Base-by-base conservation (phyloP, 805 yeast species). In the Hanseniaspora vineae region DNA sequence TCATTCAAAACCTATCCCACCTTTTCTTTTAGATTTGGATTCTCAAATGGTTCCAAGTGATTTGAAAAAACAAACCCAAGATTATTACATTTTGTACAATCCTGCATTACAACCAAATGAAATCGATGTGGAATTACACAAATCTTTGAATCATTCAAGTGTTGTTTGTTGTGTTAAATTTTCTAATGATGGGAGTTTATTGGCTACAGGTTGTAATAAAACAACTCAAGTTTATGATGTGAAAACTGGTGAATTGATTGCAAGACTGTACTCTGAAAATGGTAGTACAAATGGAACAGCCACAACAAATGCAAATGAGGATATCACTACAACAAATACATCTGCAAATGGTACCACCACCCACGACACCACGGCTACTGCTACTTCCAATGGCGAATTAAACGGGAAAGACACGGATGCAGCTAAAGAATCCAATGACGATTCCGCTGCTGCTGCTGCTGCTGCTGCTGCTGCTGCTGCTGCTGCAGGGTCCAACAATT, bases 131-230 rank as follows among this genome's bases (percentile, higher is more conserved):
- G 92, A 88, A 45, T 73, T 90, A 52, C 85, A 88, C 55, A 92
- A 84, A 61, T 82, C 96, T 13, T 76, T 90, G 56, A 95, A 85
- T 61, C 97, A 92, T 69, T 76, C 88, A 14, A 84, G 95, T 1
- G 97, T 90, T 42, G 97, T 90, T 45, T 92, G 97, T 71, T 90
- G 97, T 66, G 97, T 90, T 50, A 76, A 95, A 52, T 90, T 92
- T 70, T 80, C 89, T 50, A 79, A 79, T 54, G 95, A 87, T 63
- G 97, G 97, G 52, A 83, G 84, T 67, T 85, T 77, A 61, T 72
- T 90, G 55, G 98, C 97, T 23, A 90, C 97, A 14, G 98, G 98
- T 44, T 89, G 97, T 71, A 92, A 90, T 70, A 86, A 88, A 62
- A 78, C 94, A 42, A 92, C 97, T 2, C 96, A 89, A 66, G 96